Evolutionary conservation across 331 rosid species (phyloP).

Genomic region (Acacia pycnantha): DNA sequence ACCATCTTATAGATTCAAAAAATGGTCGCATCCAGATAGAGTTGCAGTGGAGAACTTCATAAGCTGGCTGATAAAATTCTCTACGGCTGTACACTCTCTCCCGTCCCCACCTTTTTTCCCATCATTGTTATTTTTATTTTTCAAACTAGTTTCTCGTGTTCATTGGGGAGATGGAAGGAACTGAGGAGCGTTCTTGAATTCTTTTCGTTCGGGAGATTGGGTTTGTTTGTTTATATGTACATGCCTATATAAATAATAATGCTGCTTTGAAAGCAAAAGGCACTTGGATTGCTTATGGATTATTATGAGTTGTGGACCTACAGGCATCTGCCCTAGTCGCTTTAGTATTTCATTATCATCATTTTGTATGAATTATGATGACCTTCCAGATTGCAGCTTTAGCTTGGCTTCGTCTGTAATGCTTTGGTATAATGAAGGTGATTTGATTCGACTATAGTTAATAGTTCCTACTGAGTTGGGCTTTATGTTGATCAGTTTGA

Average conservation of each 20-base stretch:
- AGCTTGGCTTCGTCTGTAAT: background rate
- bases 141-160: conserved; percentile 3
- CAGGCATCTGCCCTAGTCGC: background rate
- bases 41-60: conserved; percentile 78
- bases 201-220: background rate
- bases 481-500: no score
- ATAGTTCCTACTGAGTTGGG: background rate
- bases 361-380: background rate
- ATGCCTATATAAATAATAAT: conserved; percentile 25
- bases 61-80: background rate
- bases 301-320: background rate
- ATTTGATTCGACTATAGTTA: background rate
- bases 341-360: background rate
- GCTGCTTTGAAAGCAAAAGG: conserved; percentile 28
- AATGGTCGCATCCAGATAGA: conserved; percentile 84
- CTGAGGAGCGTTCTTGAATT: background rate
- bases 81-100: background rate
- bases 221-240: conserved; percentile 29
- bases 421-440: background rate
- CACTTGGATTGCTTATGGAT: conserved; percentile 2
- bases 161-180: background rate
- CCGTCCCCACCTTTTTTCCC: background rate
- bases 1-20: conserved; percentile 88
- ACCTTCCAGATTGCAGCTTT: background rate
- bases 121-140: background rate